Conservation (phyloP, 768 basidiomycete genomes). For the Tubosaeta sp. region DNA sequence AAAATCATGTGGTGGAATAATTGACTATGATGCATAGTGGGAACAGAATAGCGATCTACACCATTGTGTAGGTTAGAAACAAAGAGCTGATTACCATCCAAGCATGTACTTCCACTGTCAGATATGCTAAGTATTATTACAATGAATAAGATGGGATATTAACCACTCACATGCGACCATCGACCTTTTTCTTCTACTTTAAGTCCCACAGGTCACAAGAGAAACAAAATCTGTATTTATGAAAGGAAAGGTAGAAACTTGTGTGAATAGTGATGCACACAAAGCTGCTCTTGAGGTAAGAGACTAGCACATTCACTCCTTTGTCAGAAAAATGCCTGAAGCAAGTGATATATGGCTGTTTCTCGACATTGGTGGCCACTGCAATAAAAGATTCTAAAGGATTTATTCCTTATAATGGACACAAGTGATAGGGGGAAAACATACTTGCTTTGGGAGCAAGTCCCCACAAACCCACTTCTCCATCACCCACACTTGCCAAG, state of each 20-base stretch:
- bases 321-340: neutral
- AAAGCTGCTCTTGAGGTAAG: neutral
- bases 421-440: no score
- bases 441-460: neutral
- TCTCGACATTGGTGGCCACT: neutral
- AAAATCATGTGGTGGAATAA: conserved; percentile 1
- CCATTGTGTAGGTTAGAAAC: conserved; percentile 7
- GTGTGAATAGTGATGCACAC: neutral
- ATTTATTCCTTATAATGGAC: no score
- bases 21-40: neutral
- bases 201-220: neutral
- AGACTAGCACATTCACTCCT: neutral
- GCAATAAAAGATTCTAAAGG: neutral
- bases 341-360: neutral
- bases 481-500: neutral
- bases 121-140: no score
- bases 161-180: neutral
- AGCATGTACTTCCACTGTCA: neutral
- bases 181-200: conserved; percentile 8
- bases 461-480: neutral
- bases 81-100: conserved; percentile 4
- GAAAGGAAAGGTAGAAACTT: neutral
- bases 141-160: no score
- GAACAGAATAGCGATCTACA: conserved; percentile 3
- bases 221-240: neutral